These are phyloP conservation scores for Hirschfeldia incana DNA, from an alignment of 345 rosid species.

Conservation along the genomic window DNA sequence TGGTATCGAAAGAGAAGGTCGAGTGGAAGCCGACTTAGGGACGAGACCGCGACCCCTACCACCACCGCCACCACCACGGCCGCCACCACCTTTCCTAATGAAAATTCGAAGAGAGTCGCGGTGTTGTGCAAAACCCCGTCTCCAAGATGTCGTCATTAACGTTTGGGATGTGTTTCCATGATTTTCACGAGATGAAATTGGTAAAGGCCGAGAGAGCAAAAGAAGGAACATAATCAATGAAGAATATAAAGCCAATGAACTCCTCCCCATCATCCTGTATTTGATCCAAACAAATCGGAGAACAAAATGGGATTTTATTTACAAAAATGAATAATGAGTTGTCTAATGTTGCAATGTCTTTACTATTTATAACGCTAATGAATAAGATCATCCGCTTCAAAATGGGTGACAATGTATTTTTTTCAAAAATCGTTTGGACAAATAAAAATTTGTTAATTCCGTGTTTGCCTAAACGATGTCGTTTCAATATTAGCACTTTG, in stretches of 20 bases:
- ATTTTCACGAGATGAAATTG: neutral
- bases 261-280: conserved; percentile 3
- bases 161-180: neutral
- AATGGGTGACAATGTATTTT: too few relatives aligned
- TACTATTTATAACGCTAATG: too few relatives aligned
- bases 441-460: too few relatives aligned
- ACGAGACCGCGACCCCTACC: neutral
- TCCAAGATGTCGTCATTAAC: conserved; percentile 1
- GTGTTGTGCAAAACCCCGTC: conserved; percentile 3
- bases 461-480: too few relatives aligned
- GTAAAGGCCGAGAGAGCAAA: conserved; percentile 9
- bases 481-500: too few relatives aligned
- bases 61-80: neutral
- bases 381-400: too few relatives aligned
- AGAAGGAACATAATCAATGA: neutral
- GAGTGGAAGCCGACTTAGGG: conserved; percentile 7
- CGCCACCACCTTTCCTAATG: conserved; percentile 13
- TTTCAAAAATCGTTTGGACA: too few relatives aligned
- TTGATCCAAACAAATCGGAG: conserved; percentile 2
- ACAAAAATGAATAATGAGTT: neutral
- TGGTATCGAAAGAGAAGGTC: conserved; percentile 11
- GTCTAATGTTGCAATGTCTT: neutral
- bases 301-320: neutral
- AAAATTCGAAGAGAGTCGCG: conserved; percentile 23
- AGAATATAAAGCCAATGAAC: neutral